phyloP scores from a whole-genome alignment of 1,139 yeast genomes.

The Nakaseomyces glabratus region DNA sequence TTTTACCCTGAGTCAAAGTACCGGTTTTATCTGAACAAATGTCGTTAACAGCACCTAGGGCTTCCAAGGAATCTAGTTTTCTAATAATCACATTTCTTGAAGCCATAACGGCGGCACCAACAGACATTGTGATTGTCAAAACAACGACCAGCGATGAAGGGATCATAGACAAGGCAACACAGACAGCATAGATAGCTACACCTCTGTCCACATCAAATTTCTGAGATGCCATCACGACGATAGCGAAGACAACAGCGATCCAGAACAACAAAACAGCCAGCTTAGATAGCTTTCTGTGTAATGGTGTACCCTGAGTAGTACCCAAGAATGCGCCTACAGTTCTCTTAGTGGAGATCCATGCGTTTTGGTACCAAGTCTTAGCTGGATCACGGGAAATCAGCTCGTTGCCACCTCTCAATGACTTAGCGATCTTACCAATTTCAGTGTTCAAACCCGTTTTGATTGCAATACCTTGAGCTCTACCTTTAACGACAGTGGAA shows the following conservation, averaged over 20 bases:
- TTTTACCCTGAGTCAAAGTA: constrained; percentile 86
- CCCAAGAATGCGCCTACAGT: constrained; percentile 64
- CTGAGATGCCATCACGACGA: constrained; percentile 79
- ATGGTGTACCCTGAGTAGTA: constrained; percentile 74
- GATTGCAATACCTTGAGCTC: constrained; percentile 84
- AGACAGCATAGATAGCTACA: constrained; percentile 92
- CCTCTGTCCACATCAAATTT: constrained; percentile 84
- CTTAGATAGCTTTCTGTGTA: constrained; percentile 90
- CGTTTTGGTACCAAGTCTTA: constrained; percentile 30
- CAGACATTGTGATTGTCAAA: constrained; percentile 90
- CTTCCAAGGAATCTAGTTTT: constrained; percentile 88
- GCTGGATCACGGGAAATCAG: constrained; percentile 53
- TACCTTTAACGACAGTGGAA: constrained; percentile 89
- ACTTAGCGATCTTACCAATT: constrained; percentile 81
- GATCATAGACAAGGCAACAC: constrained; percentile 95
- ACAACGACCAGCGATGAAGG: constrained; percentile 98
- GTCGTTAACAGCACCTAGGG: constrained; percentile 91
- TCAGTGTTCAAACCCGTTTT: constrained; percentile 86
- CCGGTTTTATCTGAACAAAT: constrained; percentile 96
- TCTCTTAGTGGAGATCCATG: constrained; percentile 37
- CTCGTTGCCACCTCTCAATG: constrained; percentile 84
- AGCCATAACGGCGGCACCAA: constrained; percentile 95
- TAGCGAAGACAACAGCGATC: constrained; percentile 77
- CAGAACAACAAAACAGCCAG: constrained; percentile 79
- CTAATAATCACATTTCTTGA: constrained; percentile 86